Base-by-base conservation (phyloP, 768 basidiomycete genomes). In the Tylopilus subfusipes region DNA sequence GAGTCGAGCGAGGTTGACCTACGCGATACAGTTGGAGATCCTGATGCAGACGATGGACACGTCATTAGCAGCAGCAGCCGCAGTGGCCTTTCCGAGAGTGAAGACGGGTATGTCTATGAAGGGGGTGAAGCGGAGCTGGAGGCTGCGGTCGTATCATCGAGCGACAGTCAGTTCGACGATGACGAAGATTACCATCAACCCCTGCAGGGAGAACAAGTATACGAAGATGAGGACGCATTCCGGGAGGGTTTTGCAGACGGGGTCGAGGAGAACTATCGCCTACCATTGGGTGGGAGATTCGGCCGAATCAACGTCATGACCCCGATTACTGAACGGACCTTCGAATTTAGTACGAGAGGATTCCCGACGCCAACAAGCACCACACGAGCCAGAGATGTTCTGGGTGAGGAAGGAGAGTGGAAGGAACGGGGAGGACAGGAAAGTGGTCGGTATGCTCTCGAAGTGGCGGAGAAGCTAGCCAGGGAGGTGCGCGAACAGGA, bases 291-390 rank as follows among this genome's bases (percentile, higher is more conserved):
- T 16, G 85, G 89, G 18, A 82, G 90, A 25, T 88, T 90, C 65
- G 89, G 88, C 33, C 78, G 81, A 54, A 90, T 98, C 72, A 85
- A 89, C 65, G 86, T 95, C 52, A 94, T 99, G 93, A 98, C 96
- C 10, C 96, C 97, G 3, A 98, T 98, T 70, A 92, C 92, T 13
- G 97, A 99, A 71, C 80, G 95, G 39, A 98, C 97, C 11, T 82
- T 82, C 63, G 97, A 98, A 70, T 95, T 78, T 67, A 87, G 83
- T 61, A 87, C 83, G 16, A 76, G 82, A 54, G 68, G 68, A 22
- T 61, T 72, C 38, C 70, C 72, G 43, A 63, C 71, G 55, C 56
- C 74, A 59, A 61, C 66, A 78, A 34, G 80, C 77, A 60, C 76
- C 68, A 53, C 75, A 82, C 21, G 81, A 80, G 18, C 78, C 76